A percentile compares a stretch with the other conserved stretches of the same genome.
These are phyloP conservation scores for Pseudogymnoascus verrucosus DNA, from an alignment of 2,329 filamentous ascomycete genomes.

Conservation along the genomic window DNA sequence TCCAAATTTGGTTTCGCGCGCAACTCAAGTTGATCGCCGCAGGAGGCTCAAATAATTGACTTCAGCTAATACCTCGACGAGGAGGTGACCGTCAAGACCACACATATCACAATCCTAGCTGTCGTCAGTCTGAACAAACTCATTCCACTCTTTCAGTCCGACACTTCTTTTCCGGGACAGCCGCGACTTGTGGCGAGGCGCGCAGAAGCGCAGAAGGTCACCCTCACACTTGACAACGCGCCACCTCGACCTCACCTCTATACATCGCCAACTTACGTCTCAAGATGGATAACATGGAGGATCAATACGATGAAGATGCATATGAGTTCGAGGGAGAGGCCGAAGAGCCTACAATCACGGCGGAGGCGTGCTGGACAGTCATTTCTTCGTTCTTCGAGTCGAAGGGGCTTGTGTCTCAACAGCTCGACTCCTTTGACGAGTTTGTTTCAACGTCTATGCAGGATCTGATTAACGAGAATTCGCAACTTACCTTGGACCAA, in stretches of 20 bases:
- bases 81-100: background rate
- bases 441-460: slow-evolving; percentile 93
- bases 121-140: background rate
- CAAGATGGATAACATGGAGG: slow-evolving; percentile 29
- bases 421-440: slow-evolving; percentile 97
- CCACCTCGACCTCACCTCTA: slow-evolving; percentile 10
- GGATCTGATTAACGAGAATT: slow-evolving; percentile 87
- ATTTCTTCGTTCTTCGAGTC: slow-evolving; percentile 95
- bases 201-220: slow-evolving; percentile 5
- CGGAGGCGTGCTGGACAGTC: slow-evolving; percentile 97
- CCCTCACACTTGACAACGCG: slow-evolving; percentile 5
- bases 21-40: background rate
- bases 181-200: slow-evolving; percentile 8
- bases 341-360: slow-evolving; percentile 68
- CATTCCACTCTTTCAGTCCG: background rate
- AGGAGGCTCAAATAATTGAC: slow-evolving; percentile 6
- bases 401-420: slow-evolving; percentile 93
- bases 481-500: slow-evolving; percentile 85
- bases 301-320: slow-evolving; percentile 46
- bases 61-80: background rate
- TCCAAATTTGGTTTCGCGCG: background rate
- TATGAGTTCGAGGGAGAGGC: slow-evolving; percentile 64
- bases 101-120: background rate
- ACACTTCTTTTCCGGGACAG: slow-evolving; percentile 1
- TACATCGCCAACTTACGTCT: background rate